Evolutionary conservation across 2,329 filamentous ascomycete species (phyloP).

Genomic region (Podosphaera xanthii): DNA sequence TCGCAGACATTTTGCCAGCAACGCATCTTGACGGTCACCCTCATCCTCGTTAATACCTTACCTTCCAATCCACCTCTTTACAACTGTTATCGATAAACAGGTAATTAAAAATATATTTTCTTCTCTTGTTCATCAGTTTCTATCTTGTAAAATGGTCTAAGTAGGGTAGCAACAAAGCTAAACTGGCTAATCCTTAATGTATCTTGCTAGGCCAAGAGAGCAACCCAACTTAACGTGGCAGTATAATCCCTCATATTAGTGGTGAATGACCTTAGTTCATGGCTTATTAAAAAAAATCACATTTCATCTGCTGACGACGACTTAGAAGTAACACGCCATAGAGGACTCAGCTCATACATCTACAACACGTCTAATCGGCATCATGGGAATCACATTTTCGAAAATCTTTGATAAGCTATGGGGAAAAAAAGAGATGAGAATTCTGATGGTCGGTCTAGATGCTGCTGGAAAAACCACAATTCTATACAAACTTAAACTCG

Average conservation of each 20-base stretch:
- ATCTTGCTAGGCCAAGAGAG: no score
- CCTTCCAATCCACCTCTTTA: constrained; percentile 12
- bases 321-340: constrained; percentile 9
- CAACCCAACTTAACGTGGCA: no score
- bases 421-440: constrained; percentile 99
- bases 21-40: constrained; percentile 3
- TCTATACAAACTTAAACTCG: constrained; percentile 98
- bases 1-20: background rate
- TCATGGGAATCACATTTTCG: constrained; percentile 95
- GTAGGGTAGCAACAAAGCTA: no score
- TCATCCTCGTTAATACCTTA: constrained; percentile 14
- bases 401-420: constrained; percentile 91
- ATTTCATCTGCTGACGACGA: no score
- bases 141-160: no score
- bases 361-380: constrained; percentile 28
- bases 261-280: background rate
- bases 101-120: constrained; percentile 10
- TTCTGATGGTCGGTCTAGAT: constrained; percentile 98
- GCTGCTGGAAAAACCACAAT: constrained; percentile 99
- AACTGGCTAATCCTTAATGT: no score
- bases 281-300: background rate
- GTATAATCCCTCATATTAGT: no score
- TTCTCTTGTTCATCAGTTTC: background rate
- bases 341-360: constrained; percentile 13
- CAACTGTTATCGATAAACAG: constrained; percentile 11